Conservation (phyloP, 1,284 basidiomycete genomes). For the Moesziomyces sp. region DNA sequence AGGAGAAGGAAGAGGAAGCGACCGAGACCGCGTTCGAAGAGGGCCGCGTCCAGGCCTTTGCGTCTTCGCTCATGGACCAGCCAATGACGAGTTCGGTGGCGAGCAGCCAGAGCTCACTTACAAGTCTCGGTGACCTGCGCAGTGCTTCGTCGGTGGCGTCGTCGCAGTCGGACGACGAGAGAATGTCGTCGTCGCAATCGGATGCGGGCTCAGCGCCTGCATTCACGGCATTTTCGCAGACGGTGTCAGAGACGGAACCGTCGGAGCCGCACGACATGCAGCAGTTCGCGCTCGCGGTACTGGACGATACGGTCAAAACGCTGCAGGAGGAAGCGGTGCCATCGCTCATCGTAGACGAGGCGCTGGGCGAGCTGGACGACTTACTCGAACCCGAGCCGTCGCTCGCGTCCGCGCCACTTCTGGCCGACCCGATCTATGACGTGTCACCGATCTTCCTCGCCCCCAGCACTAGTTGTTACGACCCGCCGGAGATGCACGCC, state of each 20-base stretch:
- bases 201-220: slow-evolving; percentile 4
- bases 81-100: neutral
- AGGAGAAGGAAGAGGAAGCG: slow-evolving; percentile 3
- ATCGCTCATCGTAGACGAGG: slow-evolving; percentile 11
- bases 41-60: slow-evolving; percentile 22
- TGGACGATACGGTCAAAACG: slow-evolving; percentile 11
- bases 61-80: slow-evolving; percentile 7
- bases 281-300: slow-evolving; percentile 24
- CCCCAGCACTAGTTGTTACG: too few relatives aligned
- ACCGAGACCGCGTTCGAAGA: slow-evolving; percentile 17
- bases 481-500: too few relatives aligned
- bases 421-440: neutral
- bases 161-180: slow-evolving; percentile 2
- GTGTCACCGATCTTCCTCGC: too few relatives aligned
- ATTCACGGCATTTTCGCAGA: neutral
- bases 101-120: slow-evolving; percentile 16
- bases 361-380: slow-evolving; percentile 1
- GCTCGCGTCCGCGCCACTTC: slow-evolving; percentile 4
- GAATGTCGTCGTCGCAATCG: neutral
- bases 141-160: slow-evolving; percentile 11
- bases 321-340: slow-evolving; percentile 1
- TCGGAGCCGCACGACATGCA: slow-evolving; percentile 28
- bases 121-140: slow-evolving; percentile 7
- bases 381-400: slow-evolving; percentile 8
- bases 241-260: too few relatives aligned